These are phyloP conservation scores for Ganoderma lingzhi DNA, from an alignment of 1,284 basidiomycete genomes.

Conservation along the genomic window DNA sequence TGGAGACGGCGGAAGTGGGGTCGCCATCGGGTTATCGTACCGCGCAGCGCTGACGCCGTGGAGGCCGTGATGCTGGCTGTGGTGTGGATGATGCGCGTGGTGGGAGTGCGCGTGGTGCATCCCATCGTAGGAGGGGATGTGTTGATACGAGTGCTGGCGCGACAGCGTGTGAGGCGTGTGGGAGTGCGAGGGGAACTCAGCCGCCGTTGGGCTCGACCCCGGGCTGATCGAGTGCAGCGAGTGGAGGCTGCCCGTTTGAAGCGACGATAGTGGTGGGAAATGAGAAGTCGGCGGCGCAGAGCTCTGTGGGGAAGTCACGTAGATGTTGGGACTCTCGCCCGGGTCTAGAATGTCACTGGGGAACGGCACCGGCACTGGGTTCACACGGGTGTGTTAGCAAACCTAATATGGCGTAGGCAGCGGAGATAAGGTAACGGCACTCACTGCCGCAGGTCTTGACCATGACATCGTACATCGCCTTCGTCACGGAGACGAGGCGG, in stretches of 20 bases:
- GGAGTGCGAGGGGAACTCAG: conserved; percentile 61
- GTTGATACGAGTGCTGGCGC: conserved; percentile 24
- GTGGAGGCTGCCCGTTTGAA: conserved; percentile 41
- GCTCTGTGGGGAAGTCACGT: conserved; percentile 68
- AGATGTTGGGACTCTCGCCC: conserved; percentile 68
- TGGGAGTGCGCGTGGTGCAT: conserved; percentile 8
- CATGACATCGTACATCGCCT: conserved; percentile 65
- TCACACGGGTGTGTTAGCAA: conserved; percentile 5
- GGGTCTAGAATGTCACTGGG: conserved; percentile 66
- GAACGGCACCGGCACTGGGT: conserved; percentile 64
- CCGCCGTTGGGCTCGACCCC: conserved; percentile 67
- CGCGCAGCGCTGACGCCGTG: conserved; percentile 37
- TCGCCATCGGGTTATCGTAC: conserved; percentile 40
- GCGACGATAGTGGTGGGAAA: conserved; percentile 39
- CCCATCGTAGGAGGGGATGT: conserved; percentile 8
- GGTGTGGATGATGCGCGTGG: conserved; percentile 32
- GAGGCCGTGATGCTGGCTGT: conserved; percentile 26
- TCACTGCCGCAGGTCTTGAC: conserved; percentile 57
- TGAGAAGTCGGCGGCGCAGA: conserved; percentile 44
- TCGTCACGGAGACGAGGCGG: conserved; percentile 47
- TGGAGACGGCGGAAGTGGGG: conserved; percentile 45
- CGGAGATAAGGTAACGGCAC: conserved; percentile 34
- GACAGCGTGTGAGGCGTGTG: conserved; percentile 53
- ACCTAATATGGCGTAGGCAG: not conserved
- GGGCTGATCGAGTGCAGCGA: conserved; percentile 58